Conservation (phyloP, 345 rosid genomes). For the Noccaea caerulescens region DNA sequence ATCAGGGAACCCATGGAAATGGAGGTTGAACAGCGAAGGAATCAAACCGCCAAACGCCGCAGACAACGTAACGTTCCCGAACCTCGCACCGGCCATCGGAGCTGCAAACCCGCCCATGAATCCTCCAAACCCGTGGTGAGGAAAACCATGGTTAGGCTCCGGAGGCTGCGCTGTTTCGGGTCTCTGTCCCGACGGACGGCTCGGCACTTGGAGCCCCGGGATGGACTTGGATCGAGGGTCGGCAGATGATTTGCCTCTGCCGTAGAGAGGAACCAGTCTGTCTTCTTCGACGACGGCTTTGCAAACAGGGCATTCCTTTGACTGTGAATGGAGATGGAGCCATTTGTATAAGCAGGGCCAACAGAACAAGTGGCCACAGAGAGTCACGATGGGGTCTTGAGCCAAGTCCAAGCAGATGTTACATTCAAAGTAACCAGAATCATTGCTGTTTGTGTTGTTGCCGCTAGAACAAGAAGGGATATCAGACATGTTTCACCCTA, state of each 20-base stretch:
- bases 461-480: slow-evolving; percentile 61
- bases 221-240: slow-evolving; percentile 89
- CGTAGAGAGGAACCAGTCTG: slow-evolving; percentile 90
- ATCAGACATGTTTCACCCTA: slow-evolving; percentile 72
- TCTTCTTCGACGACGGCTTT: slow-evolving; percentile 88
- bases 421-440: slow-evolving; percentile 89
- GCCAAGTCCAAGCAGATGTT: slow-evolving; percentile 98
- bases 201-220: slow-evolving; percentile 82
- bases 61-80: slow-evolving; percentile 82
- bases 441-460: slow-evolving; percentile 57
- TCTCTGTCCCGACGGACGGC: slow-evolving; percentile 95
- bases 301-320: slow-evolving; percentile 90
- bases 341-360: slow-evolving; percentile 99
- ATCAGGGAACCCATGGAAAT: slow-evolving; percentile 84
- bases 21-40: slow-evolving; percentile 82
- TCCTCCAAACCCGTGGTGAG: slow-evolving; percentile 79
- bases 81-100: slow-evolving; percentile 72
- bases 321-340: slow-evolving; percentile 85
- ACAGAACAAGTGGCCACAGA: slow-evolving; percentile 97
- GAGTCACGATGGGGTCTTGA: slow-evolving; percentile 96
- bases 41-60: slow-evolving; percentile 88
- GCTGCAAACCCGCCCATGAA: slow-evolving; percentile 85
- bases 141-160: slow-evolving; percentile 65
- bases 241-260: slow-evolving; percentile 81
- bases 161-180: slow-evolving; percentile 96